Evolutionary conservation across 495 filamentous ascomycete species (phyloP), one percentile per base, ranked within the genome.

Genomic region (Aspergillus egyptiacus): DNA sequence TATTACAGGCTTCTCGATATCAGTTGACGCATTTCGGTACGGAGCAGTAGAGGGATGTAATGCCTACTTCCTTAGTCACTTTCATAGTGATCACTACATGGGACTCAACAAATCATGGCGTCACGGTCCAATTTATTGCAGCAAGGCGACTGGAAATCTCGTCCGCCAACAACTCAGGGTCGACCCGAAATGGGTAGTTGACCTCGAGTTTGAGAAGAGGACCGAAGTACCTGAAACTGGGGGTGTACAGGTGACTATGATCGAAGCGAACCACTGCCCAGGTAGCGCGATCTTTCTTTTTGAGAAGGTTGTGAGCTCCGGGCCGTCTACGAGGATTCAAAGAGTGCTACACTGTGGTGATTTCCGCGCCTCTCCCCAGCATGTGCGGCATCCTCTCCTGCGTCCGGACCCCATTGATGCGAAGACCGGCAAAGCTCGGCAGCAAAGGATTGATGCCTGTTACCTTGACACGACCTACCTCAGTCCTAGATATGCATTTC

Each of bases 401-500:
- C 76, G 78, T 32, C 87, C 93, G 0, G 81, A 95, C 15, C 73
- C 82, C 3, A 55, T 84, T 8, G 84, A 93, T 49, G 60, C 76
- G 3, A 67, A 83, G 14, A 81, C 81, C 3, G 85, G 87, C 5
- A 84, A 84, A 62, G 74, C 67, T 2, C 81, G 75, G 28, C 86
- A 91, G 54, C 93, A 97, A 53, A 86, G 81, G 51, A 85, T 99
- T 36, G 94, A 99, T 60, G 78, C 85, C 15, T 96, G 95, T 64
- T 99, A 99, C 59, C 76, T 99, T 10, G 93, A 99, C 59, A 99
- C 93, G 0, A 99, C 93, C 0, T 99, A 99, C 59, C 75, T 99
- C 2, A 93, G 89, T 48, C 93, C 93, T 1, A 91, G 89, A 40
- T 99, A 97, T 67, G 84, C 91, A 0, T 99, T 99, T 59, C 93